Evolutionary conservation across 179 eudicot species (phyloP), one percentile per base, ranked within the genome.

Genomic region (Carnegiea gigantea): DNA sequence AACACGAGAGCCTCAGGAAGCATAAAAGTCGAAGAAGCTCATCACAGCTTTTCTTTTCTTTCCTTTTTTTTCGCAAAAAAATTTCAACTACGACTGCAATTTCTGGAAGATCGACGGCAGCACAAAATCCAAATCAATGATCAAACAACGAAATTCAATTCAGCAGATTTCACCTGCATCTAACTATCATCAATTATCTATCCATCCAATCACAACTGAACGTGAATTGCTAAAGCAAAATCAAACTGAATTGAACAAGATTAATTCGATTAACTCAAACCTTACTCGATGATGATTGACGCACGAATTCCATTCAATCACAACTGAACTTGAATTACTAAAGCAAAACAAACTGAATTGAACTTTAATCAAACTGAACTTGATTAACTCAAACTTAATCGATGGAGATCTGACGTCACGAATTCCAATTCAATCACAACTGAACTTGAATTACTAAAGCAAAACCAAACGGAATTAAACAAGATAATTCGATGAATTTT

Each of bases 221-320:
- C 33, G 15, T 14, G 18, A 68, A 2, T n/a, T 23, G 13, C n/a
- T 11, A 48, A 64, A 64, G 70, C 70, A 23, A 30, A 65, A 65
- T 10, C 30, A 26, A 24, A 8, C 14, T 26, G 43, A 68, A 30
- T 68, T 65, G 2, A 70, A 26, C 2, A 72, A 13, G 14, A 38
- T 21, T 44, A 2, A 38, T 49, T 70, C n/a, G 67, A 70, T 49
- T 15, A 46, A 46, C 21, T 21, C 9, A 13, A 51, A 38, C 44
- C n/a, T 75, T 75, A 85, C 87, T 48, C 38, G 62, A 84, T 59
- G 62, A 46, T 51, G 18, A 80, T 23, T 17, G 59, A 48, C 57
- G 87, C 73, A 75, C 20, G 67, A 78, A 78, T 38, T 23, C 44
- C 46, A 40, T 5, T 6, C 15, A 30, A 26, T 68, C 73, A 68